Base-by-base conservation (phyloP, 768 basidiomycete species). In the Asterophora lycoperdoides region DNA sequence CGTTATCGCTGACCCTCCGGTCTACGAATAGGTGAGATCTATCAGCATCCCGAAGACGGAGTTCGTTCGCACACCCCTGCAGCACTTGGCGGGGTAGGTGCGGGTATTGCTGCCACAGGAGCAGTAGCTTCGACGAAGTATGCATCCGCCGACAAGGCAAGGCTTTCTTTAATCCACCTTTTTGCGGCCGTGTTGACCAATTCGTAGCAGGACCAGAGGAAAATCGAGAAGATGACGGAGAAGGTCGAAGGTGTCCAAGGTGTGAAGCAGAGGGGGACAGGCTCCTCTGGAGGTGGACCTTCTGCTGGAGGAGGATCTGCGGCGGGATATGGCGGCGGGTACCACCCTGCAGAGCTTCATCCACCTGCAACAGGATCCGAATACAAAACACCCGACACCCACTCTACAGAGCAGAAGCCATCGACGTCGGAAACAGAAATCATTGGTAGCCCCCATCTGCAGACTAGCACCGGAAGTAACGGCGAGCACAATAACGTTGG, bases 401-500 rank as follows among this genome's bases (percentile, higher is more conserved):
- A 13, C 15, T 9, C 29, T 17, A 5, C 17, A 6, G 15, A 29
- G 8, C 30, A 33, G 13, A 43, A 29, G 7, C 32, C 42, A n/a
- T 33, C 28, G 2, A 43, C 41, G 1, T 32, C 42, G 30, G 42
- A 33, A 1, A 19, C 17, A 1, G 30, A 29, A 5, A 18, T 30
- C 9, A 8, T 11, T 8, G 42, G 32, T 7, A 30, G 18, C 32
- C 23, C 30, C 13, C 11, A 41, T 18, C 39, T 9, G 11, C 39
- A 19, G 18, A 19, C 19, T 14, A 41, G 23, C 7, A 44, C 46
- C 1, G 40, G 39, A 18, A 42, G 53, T 15, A 1, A 33, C 7
- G 53, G 52, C 26, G 42, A 48, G 20, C 45, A 41, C 23, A 69
- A 41, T 23, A 69, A 67, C 33, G 50, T 56, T 2, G 60, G 60